Evolutionary conservation across 176 grass and related monocot species (phyloP), one percentile per base, ranked within the genome.

Genomic region (Elymus sibiricus): DNA sequence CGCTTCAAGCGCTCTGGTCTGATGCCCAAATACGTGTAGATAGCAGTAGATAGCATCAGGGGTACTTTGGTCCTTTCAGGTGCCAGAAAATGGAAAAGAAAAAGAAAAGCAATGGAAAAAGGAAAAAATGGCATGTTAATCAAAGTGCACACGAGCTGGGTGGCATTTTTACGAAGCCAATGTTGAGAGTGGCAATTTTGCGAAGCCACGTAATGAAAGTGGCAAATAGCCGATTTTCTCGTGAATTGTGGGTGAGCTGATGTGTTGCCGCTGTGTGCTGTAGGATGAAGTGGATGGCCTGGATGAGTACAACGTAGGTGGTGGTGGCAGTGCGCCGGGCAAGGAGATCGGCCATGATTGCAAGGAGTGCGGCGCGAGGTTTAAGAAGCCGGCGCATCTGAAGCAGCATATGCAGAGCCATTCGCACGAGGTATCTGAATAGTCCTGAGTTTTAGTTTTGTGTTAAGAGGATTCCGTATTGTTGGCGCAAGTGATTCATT

Each of bases 381-480:
- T 95, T 9, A 72, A 71, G 69, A 95, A 95, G 82, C 90, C 83
- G 1, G 88, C 86, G 2, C 86, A 95, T 87, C 65, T 95, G 80
- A 95, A 82, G 86, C 93, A 95, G n/a, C 93, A 95, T 82, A 89
- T 89, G 90, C 90, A 76, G 71, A 92, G 93, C 77, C 93, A 95
- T 66, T 88, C 90, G 1, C 27, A 13, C 31, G 93, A 95, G 93
- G 93, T 92, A 80, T 61, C 76, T 22, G n/a, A 2, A 14, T 80
- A 25, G 16, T 55, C 11, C 27, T 21, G 37, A 11, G 21, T 77
- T 85, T 22, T 64, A 4, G 35, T 29, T 47, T 8, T 74, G 11
- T 6, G 5, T 35, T 86, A 4, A 5, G 5, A 28, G 34, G 53
- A 16, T 86, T 19, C 12, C 27, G 2, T 9, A 2, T 56, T 11